Conservation (phyloP, 345 rosid genomes). For the Acer campestre region DNA sequence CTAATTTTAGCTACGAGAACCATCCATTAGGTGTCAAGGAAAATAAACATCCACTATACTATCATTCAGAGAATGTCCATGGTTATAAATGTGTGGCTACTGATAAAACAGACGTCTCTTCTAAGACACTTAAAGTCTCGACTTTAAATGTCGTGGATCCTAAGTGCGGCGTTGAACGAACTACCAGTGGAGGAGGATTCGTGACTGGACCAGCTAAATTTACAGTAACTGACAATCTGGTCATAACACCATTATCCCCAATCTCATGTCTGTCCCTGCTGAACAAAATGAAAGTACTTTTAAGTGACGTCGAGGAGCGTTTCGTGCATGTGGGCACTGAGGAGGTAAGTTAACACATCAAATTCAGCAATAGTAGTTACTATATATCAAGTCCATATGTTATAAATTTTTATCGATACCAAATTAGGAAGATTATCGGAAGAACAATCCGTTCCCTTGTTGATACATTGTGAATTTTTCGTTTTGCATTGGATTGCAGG, state of each 20-base stretch:
- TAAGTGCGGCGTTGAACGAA: background rate
- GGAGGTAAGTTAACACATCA: background rate
- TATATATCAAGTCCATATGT: too few relatives aligned
- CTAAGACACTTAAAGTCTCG: background rate
- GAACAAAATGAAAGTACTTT: constrained; percentile 20
- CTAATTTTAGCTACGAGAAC: background rate
- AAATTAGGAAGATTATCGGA: too few relatives aligned
- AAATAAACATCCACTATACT: background rate
- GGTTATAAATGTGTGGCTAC: background rate
- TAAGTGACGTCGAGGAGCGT: constrained; percentile 6
- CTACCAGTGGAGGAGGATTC: background rate
- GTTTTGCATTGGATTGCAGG: constrained; percentile 14
- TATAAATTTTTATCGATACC: too few relatives aligned
- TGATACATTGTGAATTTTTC: background rate
- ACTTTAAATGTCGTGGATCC: background rate
- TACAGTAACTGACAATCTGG: background rate
- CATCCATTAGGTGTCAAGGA: constrained; percentile 18
- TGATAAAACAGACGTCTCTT: background rate
- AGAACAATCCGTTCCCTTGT: too few relatives aligned
- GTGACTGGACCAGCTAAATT: background rate
- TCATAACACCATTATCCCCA: background rate
- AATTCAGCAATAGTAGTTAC: background rate
- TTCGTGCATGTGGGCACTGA: background rate
- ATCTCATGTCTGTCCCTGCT: constrained; percentile 4
- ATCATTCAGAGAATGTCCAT: background rate